Evolutionary conservation across 345 rosid species (phyloP).

Genomic region (Brassica incana): DNA sequence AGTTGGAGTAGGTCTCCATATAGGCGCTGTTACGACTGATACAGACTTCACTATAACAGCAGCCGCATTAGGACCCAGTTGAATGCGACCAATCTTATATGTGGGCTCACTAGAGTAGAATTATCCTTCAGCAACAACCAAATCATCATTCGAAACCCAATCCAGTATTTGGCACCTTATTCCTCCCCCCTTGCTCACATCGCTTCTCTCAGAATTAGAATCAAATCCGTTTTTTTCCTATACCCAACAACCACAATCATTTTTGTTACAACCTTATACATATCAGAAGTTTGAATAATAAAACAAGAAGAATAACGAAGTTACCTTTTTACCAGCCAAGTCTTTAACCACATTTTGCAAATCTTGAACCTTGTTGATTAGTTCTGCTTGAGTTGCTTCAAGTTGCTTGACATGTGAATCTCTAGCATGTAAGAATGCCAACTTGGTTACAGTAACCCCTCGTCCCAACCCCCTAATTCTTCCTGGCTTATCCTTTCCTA

Average conservation of each 20-base stretch:
- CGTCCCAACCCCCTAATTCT: neutral
- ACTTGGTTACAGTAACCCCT: neutral
- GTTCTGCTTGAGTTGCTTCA: no score
- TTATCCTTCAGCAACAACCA: neutral
- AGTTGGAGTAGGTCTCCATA: neutral
- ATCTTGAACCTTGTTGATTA: no score
- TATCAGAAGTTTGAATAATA: no score
- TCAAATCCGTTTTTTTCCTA: no score
- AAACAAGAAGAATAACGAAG: no score
- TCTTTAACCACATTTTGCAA: no score
- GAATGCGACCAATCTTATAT: neutral
- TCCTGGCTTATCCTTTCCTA: no score
- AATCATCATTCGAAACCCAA: neutral
- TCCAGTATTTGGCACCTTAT: neutral
- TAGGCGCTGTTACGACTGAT: neutral
- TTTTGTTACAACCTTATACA: no score
- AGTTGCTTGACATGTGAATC: no score
- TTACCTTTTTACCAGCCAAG: no score
- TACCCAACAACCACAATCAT: no score
- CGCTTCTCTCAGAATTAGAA: neutral
- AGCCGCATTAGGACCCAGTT: neutral
- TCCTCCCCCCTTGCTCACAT: neutral
- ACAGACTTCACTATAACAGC: neutral
- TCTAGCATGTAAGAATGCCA: no score
- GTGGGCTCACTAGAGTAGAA: neutral